These are phyloP conservation scores for Coemansia sp. DNA, from an alignment of 192 early-diverging fungal species.

Conservation along the genomic window DNA sequence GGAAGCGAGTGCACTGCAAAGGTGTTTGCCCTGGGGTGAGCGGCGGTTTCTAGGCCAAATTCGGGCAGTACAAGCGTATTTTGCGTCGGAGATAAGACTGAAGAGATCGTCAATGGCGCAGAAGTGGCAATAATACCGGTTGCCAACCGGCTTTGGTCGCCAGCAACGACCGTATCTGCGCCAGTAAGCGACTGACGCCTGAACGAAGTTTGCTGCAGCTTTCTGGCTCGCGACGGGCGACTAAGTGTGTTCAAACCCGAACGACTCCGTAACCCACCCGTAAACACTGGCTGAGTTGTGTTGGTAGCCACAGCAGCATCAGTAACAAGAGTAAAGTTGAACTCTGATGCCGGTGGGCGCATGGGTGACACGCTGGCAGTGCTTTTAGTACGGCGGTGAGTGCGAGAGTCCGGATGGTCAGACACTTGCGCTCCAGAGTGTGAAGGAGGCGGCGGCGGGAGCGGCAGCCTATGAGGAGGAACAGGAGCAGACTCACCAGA, in stretches of 20 bases:
- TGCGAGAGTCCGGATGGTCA: background rate
- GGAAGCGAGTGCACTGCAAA: slow-evolving; percentile 11
- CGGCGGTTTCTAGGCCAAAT: background rate
- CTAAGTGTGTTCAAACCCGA: slow-evolving; percentile 32
- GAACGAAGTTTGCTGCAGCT: slow-evolving; percentile 20
- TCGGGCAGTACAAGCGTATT: slow-evolving; percentile 6
- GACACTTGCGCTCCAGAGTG: background rate
- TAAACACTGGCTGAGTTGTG: slow-evolving; percentile 14
- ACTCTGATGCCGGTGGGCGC: slow-evolving; percentile 1
- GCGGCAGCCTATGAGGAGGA: background rate
- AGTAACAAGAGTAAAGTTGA: slow-evolving; percentile 7
- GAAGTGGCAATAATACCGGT: background rate
- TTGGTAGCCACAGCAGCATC: background rate
- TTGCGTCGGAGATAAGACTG: background rate
- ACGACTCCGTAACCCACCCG: slow-evolving; percentile 26
- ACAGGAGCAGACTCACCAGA: background rate
- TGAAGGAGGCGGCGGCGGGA: background rate
- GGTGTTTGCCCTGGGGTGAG: slow-evolving; percentile 32
- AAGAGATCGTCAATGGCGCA: background rate
- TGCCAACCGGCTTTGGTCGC: background rate
- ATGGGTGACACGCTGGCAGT: background rate
- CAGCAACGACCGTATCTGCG: background rate
- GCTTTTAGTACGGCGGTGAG: slow-evolving; percentile 6
- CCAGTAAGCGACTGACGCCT: slow-evolving; percentile 3
- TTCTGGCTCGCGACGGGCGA: slow-evolving; percentile 27